Percentiles rank a stretch among this genome's conserved stretches.
These are phyloP conservation scores for Puccinia horiana DNA, from an alignment of 1,284 basidiomycete genomes.

Conservation along the genomic window DNA sequence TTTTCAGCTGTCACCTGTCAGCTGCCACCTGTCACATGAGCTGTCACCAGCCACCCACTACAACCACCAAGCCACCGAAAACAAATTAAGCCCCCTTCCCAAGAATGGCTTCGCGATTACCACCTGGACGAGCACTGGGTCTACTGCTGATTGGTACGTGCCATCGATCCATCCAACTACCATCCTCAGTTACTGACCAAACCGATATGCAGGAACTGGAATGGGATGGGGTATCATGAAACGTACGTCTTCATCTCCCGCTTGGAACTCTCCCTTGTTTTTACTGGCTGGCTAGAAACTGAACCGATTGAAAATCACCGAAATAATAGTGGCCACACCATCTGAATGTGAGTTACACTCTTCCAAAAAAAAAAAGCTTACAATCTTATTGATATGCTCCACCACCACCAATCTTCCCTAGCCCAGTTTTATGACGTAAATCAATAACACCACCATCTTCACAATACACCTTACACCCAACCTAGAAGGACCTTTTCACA, in stretches of 20 bases:
- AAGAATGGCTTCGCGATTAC: slow-evolving; percentile 30
- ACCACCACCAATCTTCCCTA: background rate
- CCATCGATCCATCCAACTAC: background rate
- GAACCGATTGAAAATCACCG: background rate
- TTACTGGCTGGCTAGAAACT: background rate
- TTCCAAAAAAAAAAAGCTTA: too few species aligned
- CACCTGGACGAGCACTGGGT: slow-evolving; percentile 30
- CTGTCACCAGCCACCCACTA: background rate
- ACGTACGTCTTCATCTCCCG: background rate
- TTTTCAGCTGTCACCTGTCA: background rate
- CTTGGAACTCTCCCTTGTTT: background rate
- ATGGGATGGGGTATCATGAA: slow-evolving; percentile 46
- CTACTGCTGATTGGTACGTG: slow-evolving; percentile 14
- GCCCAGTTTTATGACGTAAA: slow-evolving; percentile 40
- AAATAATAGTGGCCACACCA: slow-evolving; percentile 30
- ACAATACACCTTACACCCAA: background rate
- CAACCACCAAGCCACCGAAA: too few species aligned
- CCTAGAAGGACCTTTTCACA: background rate
- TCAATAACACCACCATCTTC: background rate
- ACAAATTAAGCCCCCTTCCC: too few species aligned
- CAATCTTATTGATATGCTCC: background rate
- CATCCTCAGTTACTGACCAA: background rate
- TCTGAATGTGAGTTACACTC: slow-evolving; percentile 29
- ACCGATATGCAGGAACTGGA: slow-evolving; percentile 19
- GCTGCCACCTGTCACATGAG: background rate